Conservation (phyloP, 2,329 filamentous ascomycete species). For the Monosporascus sp. region DNA sequence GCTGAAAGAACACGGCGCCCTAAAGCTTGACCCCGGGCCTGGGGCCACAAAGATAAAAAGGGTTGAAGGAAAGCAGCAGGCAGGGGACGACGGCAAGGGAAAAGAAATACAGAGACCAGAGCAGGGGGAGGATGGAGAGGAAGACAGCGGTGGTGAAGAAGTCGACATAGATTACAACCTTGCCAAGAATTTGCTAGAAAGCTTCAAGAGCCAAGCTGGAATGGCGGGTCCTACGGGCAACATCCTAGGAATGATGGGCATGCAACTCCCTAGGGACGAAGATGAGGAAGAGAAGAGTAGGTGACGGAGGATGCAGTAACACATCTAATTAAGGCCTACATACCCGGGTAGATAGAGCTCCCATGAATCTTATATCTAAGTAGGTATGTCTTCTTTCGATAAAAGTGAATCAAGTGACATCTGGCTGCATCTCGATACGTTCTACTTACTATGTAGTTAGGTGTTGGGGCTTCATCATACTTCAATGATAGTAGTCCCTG, state of each 20-base stretch:
- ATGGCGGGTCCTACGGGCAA: slow-evolving; percentile 83
- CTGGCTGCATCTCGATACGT: too few species aligned
- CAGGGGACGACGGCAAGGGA: slow-evolving; percentile 13
- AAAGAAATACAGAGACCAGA: slow-evolving; percentile 8
- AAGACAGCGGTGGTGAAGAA: slow-evolving; percentile 50
- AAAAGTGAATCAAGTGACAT: too few species aligned
- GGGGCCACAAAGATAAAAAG: slow-evolving; percentile 21
- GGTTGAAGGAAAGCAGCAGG: slow-evolving; percentile 22
- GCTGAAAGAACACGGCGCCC: slow-evolving; percentile 61
- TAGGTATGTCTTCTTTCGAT: too few species aligned
- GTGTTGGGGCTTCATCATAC: too few species aligned
- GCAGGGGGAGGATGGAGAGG: slow-evolving; percentile 39
- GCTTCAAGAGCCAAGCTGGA: slow-evolving; percentile 85
- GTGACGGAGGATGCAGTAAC: not conserved
- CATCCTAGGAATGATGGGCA: slow-evolving; percentile 78
- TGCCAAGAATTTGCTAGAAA: slow-evolving; percentile 84
- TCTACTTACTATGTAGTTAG: too few species aligned
- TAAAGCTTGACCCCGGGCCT: slow-evolving; percentile 45
- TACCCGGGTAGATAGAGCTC: too few species aligned
- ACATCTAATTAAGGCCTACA: too few species aligned
- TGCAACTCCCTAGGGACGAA: slow-evolving; percentile 76
- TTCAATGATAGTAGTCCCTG: too few species aligned
- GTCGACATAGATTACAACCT: slow-evolving; percentile 81
- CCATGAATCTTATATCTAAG: too few species aligned
- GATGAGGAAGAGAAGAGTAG: slow-evolving; percentile 39